A percentile compares a stretch with the other conserved stretches of the same genome.
Conservation (phyloP, 331 rosid species). For the Saraca asoca region DNA sequence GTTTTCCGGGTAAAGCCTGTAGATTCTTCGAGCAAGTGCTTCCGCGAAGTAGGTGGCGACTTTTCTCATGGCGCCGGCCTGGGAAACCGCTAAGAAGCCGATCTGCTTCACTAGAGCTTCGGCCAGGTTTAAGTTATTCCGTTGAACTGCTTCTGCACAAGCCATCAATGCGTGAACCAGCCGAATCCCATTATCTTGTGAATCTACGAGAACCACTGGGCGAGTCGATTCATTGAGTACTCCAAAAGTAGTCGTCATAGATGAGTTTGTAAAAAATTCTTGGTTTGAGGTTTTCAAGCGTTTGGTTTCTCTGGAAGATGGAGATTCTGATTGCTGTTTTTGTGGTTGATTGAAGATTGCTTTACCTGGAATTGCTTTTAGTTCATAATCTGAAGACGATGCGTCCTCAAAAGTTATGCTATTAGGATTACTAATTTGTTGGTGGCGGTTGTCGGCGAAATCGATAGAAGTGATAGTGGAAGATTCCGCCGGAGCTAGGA, state of each 20-base stretch:
- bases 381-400: constrained; percentile 64
- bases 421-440: constrained; percentile 9
- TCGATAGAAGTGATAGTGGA: constrained; percentile 59
- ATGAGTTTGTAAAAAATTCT: constrained; percentile 29
- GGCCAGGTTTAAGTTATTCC: constrained; percentile 52
- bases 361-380: constrained; percentile 71
- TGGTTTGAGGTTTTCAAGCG: constrained; percentile 50
- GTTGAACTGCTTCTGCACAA: constrained; percentile 86
- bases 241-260: constrained; percentile 9
- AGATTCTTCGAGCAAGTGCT: constrained; percentile 75
- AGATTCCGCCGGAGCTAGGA: constrained; percentile 55
- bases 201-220: constrained; percentile 58
- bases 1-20: constrained; percentile 50
- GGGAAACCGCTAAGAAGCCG: constrained; percentile 65
- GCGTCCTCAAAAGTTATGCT: constrained; percentile 50
- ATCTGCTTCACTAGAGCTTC: constrained; percentile 80
- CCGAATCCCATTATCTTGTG: constrained; percentile 81
- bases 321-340: constrained; percentile 25
- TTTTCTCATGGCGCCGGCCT: constrained; percentile 86
- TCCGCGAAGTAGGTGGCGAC: constrained; percentile 89
- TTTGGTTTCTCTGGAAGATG: constrained; percentile 51
- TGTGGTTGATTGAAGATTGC: constrained; percentile 50
- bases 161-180: constrained; percentile 80
- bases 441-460: constrained; percentile 26
- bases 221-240: constrained; percentile 46